Conservation (phyloP, 352 stramenopile genomes). For the Phytophthora sp. region DNA sequence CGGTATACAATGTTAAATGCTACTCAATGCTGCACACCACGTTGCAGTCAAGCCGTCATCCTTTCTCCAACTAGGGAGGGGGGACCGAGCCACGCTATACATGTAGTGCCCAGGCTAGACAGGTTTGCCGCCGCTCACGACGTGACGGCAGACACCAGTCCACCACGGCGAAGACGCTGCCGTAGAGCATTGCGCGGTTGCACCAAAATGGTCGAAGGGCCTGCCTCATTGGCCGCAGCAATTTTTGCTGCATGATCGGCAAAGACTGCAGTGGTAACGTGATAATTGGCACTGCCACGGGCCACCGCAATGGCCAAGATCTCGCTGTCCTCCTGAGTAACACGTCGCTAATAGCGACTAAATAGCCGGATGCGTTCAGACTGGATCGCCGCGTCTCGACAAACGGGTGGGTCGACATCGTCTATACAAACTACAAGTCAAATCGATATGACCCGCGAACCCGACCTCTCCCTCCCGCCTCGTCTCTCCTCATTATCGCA, state of each 20-base stretch:
- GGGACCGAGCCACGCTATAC: no score
- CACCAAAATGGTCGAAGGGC: background rate
- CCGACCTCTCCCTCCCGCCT: constrained; percentile 22
- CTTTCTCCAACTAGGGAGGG: background rate
- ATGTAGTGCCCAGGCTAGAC: constrained; percentile 19
- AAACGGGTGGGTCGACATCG: constrained; percentile 7
- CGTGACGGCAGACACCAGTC: constrained; percentile 17
- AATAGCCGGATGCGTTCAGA: constrained; percentile 29
- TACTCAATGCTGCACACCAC: background rate
- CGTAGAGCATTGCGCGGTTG: background rate
- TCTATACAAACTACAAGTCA: constrained; percentile 13
- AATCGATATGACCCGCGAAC: constrained; percentile 3
- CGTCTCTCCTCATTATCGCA: constrained; percentile 33
- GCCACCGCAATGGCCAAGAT: constrained; percentile 11
- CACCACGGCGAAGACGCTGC: constrained; percentile 10
- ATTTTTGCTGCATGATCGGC: background rate
- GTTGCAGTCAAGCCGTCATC: constrained; percentile 8
- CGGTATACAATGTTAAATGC: background rate
- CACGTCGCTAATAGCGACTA: constrained; percentile 2
- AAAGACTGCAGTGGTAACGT: background rate
- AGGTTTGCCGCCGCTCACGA: constrained; percentile 14
- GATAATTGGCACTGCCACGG: no score
- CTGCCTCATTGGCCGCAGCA: background rate
- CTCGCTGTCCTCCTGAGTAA: constrained; percentile 6
- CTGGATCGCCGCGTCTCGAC: constrained; percentile 7